These are phyloP conservation scores for Kingdonia uniflora DNA, from an alignment of 164 flowering plant species.

Conservation along the genomic window DNA sequence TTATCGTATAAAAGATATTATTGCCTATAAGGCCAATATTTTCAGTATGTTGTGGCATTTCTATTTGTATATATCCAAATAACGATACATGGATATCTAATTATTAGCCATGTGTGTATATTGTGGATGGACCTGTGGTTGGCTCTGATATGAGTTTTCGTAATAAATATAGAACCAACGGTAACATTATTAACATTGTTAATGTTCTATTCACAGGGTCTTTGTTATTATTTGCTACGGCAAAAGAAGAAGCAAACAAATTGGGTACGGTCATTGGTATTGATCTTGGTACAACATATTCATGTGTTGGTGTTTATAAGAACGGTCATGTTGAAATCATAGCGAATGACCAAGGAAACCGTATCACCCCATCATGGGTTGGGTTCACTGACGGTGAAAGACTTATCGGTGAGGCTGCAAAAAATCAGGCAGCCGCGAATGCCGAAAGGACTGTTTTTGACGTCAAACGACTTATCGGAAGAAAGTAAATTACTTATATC, in stretches of 20 bases:
- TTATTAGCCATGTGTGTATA: no score
- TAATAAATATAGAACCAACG: no score
- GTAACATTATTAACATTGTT: not conserved
- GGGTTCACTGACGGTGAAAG: conserved; percentile 74
- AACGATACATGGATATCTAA: no score
- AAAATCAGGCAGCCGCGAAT: conserved; percentile 78
- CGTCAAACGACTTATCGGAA: conserved; percentile 77
- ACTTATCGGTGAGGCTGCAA: conserved; percentile 84
- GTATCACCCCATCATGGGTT: conserved; percentile 90
- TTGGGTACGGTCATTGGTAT: conserved; percentile 84
- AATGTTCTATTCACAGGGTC: conserved; percentile 26
- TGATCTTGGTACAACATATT: conserved; percentile 80
- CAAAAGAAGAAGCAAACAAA: conserved; percentile 64
- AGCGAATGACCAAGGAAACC: conserved; percentile 90
- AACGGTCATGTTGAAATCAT: conserved; percentile 83
- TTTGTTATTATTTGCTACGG: conserved; percentile 39
- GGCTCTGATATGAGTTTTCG: no score
- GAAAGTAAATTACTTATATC: conserved; percentile 36
- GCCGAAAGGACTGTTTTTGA: conserved; percentile 69
- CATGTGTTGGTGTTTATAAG: conserved; percentile 89
- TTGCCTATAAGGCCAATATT: no score
- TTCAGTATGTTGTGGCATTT: no score
- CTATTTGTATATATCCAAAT: no score
- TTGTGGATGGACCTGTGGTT: no score
- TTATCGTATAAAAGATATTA: no score